Conservation (phyloP, 108 stramenopile species). For the Cyclotella atomus region DNA sequence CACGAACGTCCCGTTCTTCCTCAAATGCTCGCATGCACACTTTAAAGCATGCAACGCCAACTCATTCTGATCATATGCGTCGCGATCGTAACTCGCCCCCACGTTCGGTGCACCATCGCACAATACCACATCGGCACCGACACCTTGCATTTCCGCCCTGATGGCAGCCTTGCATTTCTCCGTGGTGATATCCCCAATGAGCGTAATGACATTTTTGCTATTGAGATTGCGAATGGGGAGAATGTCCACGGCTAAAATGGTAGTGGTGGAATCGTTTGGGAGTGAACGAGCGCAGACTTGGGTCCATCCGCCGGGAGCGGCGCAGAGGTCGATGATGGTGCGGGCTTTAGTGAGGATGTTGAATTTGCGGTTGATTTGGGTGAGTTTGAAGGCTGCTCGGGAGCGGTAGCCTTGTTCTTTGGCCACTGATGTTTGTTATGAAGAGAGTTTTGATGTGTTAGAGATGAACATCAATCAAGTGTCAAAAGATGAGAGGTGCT, state of each 20-base stretch:
- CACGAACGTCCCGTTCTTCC: conserved; percentile 86
- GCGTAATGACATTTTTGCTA: conserved; percentile 81
- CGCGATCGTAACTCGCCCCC: conserved; percentile 95
- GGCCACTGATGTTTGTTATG: conserved; percentile 84
- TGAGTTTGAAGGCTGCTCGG: conserved; percentile 97
- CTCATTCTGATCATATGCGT: conserved; percentile 99
- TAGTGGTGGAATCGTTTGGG: conserved; percentile 58
- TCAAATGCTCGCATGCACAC: conserved; percentile 94
- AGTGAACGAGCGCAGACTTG: conserved; percentile 92
- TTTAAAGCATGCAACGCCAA: conserved; percentile 94
- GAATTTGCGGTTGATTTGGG: conserved; percentile 98
- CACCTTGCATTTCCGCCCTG: conserved; percentile 67
- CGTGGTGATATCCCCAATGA: conserved; percentile 98
- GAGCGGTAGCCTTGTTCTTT: conserved; percentile 98
- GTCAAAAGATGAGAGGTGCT: conserved; percentile 27
- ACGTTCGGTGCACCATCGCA: conserved; percentile 99
- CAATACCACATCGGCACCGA: conserved; percentile 94
- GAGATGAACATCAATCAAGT: neutral
- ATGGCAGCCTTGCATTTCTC: conserved; percentile 92
- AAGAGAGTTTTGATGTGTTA: conserved; percentile 9
- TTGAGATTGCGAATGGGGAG: conserved; percentile 89
- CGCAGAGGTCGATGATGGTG: conserved; percentile 97
- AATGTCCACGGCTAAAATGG: conserved; percentile 97
- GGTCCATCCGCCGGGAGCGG: conserved; percentile 99
- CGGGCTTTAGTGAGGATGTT: conserved; percentile 80